Percentiles rank a stretch among this genome's conserved stretches.
Conservation (phyloP, 1,284 basidiomycete genomes). For the Mycosarcoma mackinlayi region DNA sequence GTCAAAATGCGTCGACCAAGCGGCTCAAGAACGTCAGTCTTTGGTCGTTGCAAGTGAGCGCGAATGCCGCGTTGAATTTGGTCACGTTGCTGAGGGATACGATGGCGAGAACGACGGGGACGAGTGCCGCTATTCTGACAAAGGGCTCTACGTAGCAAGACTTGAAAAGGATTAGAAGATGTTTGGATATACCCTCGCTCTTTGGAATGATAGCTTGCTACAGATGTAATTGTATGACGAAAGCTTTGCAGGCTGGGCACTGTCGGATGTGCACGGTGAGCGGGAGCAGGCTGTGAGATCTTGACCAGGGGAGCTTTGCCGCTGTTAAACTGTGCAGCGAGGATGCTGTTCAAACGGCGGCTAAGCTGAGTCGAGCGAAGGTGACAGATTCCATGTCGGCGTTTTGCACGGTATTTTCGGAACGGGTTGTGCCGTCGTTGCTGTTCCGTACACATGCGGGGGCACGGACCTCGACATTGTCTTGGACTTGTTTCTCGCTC, state of each 20-base stretch:
- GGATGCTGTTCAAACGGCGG: no score
- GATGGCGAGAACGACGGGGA: constrained; percentile 35
- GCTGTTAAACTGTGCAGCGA: no score
- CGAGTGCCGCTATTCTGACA: background rate
- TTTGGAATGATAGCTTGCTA: background rate
- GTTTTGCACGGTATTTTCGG: no score
- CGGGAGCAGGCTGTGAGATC: background rate
- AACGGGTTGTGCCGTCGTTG: no score
- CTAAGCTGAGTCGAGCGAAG: no score
- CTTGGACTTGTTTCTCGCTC: no score
- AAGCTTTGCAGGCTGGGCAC: no score
- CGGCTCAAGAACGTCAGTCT: constrained; percentile 62
- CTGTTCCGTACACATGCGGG: no score
- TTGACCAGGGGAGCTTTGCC: no score
- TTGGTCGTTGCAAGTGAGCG: constrained; percentile 58
- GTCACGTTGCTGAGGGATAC: constrained; percentile 48
- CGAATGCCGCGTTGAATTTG: constrained; percentile 42
- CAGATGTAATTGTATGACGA: background rate
- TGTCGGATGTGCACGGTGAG: background rate
- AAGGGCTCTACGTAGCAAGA: no score
- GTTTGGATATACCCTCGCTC: background rate
- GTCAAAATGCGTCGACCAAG: constrained; percentile 59
- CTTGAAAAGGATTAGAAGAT: background rate
- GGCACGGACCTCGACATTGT: no score
- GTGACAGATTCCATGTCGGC: no score